These are phyloP conservation scores for Cladophialophora immunda DNA, from an alignment of 2,329 filamentous ascomycete genomes.

Conservation along the genomic window DNA sequence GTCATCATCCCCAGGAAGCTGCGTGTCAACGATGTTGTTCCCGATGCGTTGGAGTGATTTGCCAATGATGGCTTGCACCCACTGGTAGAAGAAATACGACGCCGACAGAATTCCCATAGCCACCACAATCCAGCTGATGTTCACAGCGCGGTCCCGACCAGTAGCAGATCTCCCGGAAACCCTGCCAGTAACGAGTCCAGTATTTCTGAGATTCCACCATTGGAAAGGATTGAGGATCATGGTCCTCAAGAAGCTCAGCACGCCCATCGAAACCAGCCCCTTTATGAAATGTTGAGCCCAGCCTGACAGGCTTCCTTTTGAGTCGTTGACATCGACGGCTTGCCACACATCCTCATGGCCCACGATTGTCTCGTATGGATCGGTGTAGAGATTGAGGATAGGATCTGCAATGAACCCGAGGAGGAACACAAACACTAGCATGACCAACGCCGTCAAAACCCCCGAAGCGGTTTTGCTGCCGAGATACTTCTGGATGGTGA, in stretches of 20 bases:
- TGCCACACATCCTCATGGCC: slow-evolving; percentile 49
- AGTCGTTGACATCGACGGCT: slow-evolving; percentile 31
- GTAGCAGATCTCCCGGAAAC: slow-evolving; percentile 49
- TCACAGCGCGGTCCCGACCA: slow-evolving; percentile 79
- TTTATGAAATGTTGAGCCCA: slow-evolving; percentile 90
- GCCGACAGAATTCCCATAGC: slow-evolving; percentile 70
- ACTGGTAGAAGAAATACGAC: slow-evolving; percentile 41
- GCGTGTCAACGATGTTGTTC: slow-evolving; percentile 43
- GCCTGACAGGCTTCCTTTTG: slow-evolving; percentile 51
- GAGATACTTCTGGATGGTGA: slow-evolving; percentile 55
- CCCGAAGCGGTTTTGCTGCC: slow-evolving; percentile 74
- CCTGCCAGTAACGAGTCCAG: slow-evolving; percentile 56
- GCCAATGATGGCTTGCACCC: slow-evolving; percentile 39
- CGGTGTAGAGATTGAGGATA: slow-evolving; percentile 86
- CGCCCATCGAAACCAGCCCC: slow-evolving; percentile 86
- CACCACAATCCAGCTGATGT: slow-evolving; percentile 81
- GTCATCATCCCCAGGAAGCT: slow-evolving; percentile 41
- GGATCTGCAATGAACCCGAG: slow-evolving; percentile 94
- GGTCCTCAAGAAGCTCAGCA: slow-evolving; percentile 85
- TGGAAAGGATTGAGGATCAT: slow-evolving; percentile 76
- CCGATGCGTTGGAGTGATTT: slow-evolving; percentile 38
- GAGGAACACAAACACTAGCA: slow-evolving; percentile 76
- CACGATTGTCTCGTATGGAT: slow-evolving; percentile 71
- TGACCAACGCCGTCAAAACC: slow-evolving; percentile 73
- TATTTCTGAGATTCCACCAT: slow-evolving; percentile 76